phyloP scores from a whole-genome alignment of 2,329 filamentous ascomycete species.

The Samsoniella hepiali region DNA sequence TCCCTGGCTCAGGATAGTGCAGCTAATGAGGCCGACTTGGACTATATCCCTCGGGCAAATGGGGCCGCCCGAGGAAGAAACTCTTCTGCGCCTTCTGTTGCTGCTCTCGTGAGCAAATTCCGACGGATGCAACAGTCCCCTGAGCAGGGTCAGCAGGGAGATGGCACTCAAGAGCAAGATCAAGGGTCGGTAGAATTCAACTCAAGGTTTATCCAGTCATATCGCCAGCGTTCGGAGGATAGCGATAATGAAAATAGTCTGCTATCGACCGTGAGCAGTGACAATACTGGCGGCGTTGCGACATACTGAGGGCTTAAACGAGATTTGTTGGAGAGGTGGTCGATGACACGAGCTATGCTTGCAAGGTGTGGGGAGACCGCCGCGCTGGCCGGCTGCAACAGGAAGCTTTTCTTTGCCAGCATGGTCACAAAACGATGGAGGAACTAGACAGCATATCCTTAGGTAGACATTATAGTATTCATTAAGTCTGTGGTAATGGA shows the following conservation, averaged over 20 bases:
- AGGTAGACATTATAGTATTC: background rate
- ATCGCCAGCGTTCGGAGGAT: slow-evolving; percentile 14
- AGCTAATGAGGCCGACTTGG: background rate
- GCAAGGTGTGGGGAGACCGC: too few species aligned
- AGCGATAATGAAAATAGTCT: slow-evolving; percentile 8
- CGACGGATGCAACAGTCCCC: slow-evolving; percentile 23
- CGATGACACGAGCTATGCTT: background rate
- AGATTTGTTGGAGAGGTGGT: background rate
- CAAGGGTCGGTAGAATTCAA: slow-evolving; percentile 9
- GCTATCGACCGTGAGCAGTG: slow-evolving; percentile 2
- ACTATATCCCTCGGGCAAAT: background rate
- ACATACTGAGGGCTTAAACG: background rate
- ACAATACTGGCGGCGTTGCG: background rate
- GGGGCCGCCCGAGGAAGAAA: background rate
- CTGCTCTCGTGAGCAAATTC: slow-evolving; percentile 27
- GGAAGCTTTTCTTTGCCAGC: background rate
- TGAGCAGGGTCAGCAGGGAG: background rate
- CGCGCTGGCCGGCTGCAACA: background rate
- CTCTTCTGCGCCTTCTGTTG: slow-evolving; percentile 24
- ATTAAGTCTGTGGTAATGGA: background rate
- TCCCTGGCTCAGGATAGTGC: background rate
- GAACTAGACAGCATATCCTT: background rate
- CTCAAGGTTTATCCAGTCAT: slow-evolving; percentile 16
- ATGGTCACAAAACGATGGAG: background rate
- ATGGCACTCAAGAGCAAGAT: slow-evolving; percentile 9